Evolutionary conservation across 1,139 yeast species (phyloP), one percentile per base, ranked within the genome.

Genomic region (Taiozyma sp.): DNA sequence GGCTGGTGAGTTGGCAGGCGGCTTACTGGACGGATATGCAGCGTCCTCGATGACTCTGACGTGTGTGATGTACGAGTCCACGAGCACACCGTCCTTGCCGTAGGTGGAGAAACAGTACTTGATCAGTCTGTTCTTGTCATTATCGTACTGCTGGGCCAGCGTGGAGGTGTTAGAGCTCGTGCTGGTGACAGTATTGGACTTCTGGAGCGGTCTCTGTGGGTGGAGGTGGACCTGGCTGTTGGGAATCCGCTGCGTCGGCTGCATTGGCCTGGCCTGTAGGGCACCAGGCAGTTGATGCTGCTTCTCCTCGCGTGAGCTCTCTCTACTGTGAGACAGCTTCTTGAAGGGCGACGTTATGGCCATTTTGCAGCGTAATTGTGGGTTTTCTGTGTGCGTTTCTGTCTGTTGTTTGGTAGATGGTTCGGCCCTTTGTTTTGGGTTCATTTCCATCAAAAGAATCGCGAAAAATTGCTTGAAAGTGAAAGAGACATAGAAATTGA

Each of bases 1-100:
- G 5, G 51, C 55, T 3, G 70, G 59, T 4, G 79, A 69, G 44
- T 67, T 66, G 2, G 69, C 55, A 1, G 81, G 76, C 1, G 83
- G 83, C 48, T 75, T 69, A 3, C 70, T 57, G 42, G 74, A 71
- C 8, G 81, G 79, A 42, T 70, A 74, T 45, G 71, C 70, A 0
- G 79, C 68, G 58, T 79, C 83, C 57, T 80, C 84, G 47, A 76
- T 68, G 27, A 83, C 73, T 48, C 86, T 67, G 9, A 80, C 84
- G 63, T 83, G 88, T 1, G 86, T 80, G 51, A 82, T 73, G 61
- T 83, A 83, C 42, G 70, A 74, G 49, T 80, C 85, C 14, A 70
- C 63, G 19, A 73, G 66, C 6, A 63, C 64, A 7, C 76, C 73
- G 19, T 69, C 68, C 19, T 60, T 58, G 50, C 68, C 78, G 34